Percentiles rank a stretch among this genome's conserved stretches.
Evolutionary conservation across 495 filamentous ascomycete genomes (phyloP).

Genomic region (Aspergillus leporis): DNA sequence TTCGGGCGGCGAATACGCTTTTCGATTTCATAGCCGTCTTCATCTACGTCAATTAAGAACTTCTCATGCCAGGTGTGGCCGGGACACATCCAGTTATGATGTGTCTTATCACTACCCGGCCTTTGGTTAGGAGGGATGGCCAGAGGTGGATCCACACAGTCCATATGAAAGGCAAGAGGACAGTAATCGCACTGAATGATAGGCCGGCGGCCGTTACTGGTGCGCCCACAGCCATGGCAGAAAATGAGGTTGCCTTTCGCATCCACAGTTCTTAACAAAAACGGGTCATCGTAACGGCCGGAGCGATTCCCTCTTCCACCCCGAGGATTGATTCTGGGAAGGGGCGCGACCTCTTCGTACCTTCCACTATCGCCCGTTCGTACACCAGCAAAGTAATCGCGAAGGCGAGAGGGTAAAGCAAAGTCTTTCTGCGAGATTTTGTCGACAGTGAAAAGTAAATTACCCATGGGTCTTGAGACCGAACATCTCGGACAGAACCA

Average conservation of each 20-base stretch:
- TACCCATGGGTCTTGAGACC: constrained; percentile 55
- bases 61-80: constrained; percentile 72
- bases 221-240: constrained; percentile 68
- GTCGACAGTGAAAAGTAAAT: constrained; percentile 58
- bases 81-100: constrained; percentile 84
- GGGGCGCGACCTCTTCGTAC: constrained; percentile 62
- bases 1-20: constrained; percentile 57
- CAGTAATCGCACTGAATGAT: constrained; percentile 86
- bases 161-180: constrained; percentile 79
- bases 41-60: constrained; percentile 36
- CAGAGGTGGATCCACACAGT: constrained; percentile 85
- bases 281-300: constrained; percentile 35
- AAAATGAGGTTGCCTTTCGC: constrained; percentile 36
- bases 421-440: constrained; percentile 71
- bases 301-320: constrained; percentile 19
- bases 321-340: constrained; percentile 31
- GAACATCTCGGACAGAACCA: constrained; percentile 85
- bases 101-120: constrained; percentile 39
- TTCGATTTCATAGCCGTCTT: constrained; percentile 49
- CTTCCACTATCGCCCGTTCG: constrained; percentile 71
- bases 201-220: constrained; percentile 53
- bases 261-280: constrained; percentile 19
- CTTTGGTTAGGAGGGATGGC: constrained; percentile 65
- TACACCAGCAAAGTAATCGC: constrained; percentile 74
- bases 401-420: constrained; percentile 63